These are phyloP conservation scores for Inga laurina DNA, from an alignment of 306 rosid species.

Conservation along the genomic window DNA sequence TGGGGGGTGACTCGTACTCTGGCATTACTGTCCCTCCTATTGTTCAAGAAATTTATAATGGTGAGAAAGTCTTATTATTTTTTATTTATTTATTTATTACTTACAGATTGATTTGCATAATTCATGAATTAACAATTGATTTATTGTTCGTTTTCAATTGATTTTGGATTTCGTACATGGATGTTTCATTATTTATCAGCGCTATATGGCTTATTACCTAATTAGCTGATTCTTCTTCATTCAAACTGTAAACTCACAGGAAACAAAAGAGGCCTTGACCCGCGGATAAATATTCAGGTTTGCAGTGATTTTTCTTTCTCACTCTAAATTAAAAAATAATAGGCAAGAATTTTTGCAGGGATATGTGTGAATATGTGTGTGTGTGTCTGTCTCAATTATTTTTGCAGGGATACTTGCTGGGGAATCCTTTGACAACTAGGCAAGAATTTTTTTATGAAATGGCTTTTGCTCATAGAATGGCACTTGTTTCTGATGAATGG, in stretches of 20 bases:
- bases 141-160: neutral
- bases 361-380: neutral
- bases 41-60: neutral
- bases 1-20: neutral
- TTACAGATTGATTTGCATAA: neutral
- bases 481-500: neutral
- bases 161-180: no score
- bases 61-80: neutral
- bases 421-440: neutral
- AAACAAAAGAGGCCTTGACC: neutral
- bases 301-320: neutral
- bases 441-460: neutral
- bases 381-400: no score
- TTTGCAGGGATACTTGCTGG: neutral
- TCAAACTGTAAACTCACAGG: neutral
- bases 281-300: neutral
- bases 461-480: neutral
- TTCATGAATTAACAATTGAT: neutral
- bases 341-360: no score
- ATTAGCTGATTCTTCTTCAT: no score
- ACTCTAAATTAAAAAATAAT: no score
- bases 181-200: no score
- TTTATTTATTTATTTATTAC: neutral
- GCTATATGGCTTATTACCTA: no score
- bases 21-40: conserved; percentile 42